A percentile compares a stretch with the other conserved stretches of the same genome.
Conservation (phyloP, 176 grass and related monocot genomes). For the Tuctoria greenei region DNA sequence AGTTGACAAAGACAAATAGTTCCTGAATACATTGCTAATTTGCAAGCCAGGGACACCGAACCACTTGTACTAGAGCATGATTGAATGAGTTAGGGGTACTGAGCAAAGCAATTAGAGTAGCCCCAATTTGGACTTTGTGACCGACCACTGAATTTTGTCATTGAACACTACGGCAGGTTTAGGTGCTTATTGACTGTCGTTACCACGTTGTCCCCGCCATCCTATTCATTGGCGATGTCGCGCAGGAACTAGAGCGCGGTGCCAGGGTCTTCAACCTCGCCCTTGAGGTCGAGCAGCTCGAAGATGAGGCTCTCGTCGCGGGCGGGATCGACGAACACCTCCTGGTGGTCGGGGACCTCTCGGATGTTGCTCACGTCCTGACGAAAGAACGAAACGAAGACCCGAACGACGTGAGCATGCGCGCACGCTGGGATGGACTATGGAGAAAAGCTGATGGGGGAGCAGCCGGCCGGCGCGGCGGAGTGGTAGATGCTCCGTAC, state of each 20-base stretch:
- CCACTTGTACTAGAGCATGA: neutral
- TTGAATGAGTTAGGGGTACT: too few species aligned
- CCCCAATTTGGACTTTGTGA: too few species aligned
- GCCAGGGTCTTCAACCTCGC: slow-evolving; percentile 61
- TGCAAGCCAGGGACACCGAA: neutral
- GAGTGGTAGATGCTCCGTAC: neutral
- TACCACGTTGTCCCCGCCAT: slow-evolving; percentile 69
- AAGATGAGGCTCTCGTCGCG: slow-evolving; percentile 91
- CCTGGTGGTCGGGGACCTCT: slow-evolving; percentile 89
- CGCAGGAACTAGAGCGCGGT: slow-evolving; percentile 83
- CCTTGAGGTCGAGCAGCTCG: slow-evolving; percentile 90
- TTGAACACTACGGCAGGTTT: neutral
- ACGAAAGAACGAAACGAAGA: neutral
- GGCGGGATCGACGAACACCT: slow-evolving; percentile 65
- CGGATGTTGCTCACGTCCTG: slow-evolving; percentile 88
- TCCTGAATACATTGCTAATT: neutral
- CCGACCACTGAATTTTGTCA: neutral
- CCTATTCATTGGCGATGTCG: slow-evolving; percentile 81
- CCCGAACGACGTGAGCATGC: neutral
- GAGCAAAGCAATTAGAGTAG: neutral
- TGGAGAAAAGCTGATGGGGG: neutral
- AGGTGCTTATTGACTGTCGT: neutral
- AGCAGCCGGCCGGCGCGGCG: neutral
- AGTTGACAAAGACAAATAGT: neutral
- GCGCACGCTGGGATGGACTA: neutral